Base-by-base conservation (phyloP, 164 flowering plant species). In the Sextonia rubra region DNA sequence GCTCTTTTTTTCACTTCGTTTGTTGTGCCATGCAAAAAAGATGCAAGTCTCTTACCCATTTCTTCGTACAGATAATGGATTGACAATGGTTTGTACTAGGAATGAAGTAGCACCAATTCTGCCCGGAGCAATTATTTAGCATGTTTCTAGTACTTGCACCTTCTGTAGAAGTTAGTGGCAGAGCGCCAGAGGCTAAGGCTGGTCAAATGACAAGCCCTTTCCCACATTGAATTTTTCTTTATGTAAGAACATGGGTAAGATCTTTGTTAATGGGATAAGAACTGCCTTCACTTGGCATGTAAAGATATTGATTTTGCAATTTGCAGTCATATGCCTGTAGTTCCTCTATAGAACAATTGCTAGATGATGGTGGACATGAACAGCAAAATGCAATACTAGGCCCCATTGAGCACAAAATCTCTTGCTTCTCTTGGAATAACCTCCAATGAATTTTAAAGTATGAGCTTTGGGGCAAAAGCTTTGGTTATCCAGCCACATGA, bases 121-220 rank as follows among this genome's bases (percentile, higher is more conserved):
- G n/a, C n/a, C n/a, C n/a, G n/a, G n/a, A n/a, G n/a, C n/a, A n/a
- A n/a, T n/a, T n/a, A n/a, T 7, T 74, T 73, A 73, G 55, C 65
- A 23, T 76, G 75, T 75, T 68, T 83, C 70, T 2, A 70, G 1
- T 58, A 32, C 68, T 83, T 82, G 2, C 66, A 37, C 68, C 87
- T 89, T 0, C 89, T 88, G 44, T 86, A 89, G 79, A 86, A 86
- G 11, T n/a, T n/a, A n/a, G 92, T 85, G 26, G 69, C 71, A n/a
- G 85, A 85, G n/a, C 89, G 88, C 93, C 93, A 87, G 30, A 87
- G 80, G 11, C 86, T 83, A n/a, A 87, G 82, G 0, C 61, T 85
- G 5, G n/a, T n/a, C n/a, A n/a, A 87, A 83, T 23, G 93, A 55
- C 1, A 89, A 71, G 0, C 86, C 93, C 55, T 89, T 89, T 62